These are phyloP conservation scores for Gnaphalium uliginosum DNA, from an alignment of 129 eudicot genomes.

Conservation along the genomic window DNA sequence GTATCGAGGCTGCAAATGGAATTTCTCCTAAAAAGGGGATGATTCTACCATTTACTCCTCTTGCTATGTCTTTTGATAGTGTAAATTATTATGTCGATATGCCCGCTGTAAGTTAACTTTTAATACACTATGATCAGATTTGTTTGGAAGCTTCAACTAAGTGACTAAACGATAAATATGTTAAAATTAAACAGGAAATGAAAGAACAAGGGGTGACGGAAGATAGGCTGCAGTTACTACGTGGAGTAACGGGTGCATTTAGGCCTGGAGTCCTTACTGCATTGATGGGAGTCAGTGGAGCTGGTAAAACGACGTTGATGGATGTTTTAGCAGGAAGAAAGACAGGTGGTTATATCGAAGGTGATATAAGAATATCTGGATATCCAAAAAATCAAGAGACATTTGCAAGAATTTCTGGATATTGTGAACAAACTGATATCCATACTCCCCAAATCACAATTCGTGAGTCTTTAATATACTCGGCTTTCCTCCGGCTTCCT, in stretches of 20 bases:
- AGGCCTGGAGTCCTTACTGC: slow-evolving; percentile 97
- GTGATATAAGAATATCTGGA: slow-evolving; percentile 83
- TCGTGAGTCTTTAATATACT: slow-evolving; percentile 71
- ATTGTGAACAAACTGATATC: slow-evolving; percentile 91
- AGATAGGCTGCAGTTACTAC: slow-evolving; percentile 66
- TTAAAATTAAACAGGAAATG: slow-evolving; percentile 58
- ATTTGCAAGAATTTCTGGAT: slow-evolving; percentile 83
- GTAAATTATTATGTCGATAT: slow-evolving; percentile 85
- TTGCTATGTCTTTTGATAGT: slow-evolving; percentile 77
- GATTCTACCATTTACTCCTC: slow-evolving; percentile 88
- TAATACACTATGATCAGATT: neutral
- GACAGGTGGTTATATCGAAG: slow-evolving; percentile 94
- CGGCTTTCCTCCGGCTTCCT: slow-evolving; percentile 85
- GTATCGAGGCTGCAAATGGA: slow-evolving; percentile 53
- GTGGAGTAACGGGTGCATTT: slow-evolving; percentile 78
- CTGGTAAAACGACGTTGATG: slow-evolving; percentile 97
- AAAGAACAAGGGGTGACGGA: slow-evolving; percentile 70
- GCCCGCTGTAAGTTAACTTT: slow-evolving; percentile 63
- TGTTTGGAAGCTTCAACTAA: neutral
- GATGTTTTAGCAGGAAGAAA: slow-evolving; percentile 96
- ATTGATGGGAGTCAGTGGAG: slow-evolving; percentile 98
- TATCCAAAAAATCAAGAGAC: slow-evolving; percentile 88
- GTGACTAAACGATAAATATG: neutral
- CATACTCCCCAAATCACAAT: slow-evolving; percentile 88
- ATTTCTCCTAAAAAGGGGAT: slow-evolving; percentile 82